A percentile compares a stretch with the other conserved stretches of the same genome.
Conservation (phyloP, 2,329 filamentous ascomycete genomes). For the Grosmannia huntii region DNA sequence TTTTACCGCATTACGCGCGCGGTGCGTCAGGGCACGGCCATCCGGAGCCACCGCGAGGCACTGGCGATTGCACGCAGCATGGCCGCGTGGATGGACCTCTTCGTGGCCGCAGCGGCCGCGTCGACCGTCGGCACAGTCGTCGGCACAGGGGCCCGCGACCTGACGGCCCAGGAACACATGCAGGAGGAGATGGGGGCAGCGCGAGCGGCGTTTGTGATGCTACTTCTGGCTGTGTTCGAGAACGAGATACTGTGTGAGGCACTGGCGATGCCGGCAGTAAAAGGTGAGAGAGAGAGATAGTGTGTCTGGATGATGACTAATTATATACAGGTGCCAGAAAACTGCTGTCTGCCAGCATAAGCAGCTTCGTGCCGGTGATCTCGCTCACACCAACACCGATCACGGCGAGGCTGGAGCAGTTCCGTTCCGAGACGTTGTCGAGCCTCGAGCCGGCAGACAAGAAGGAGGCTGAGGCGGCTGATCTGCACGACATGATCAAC, state of each 20-base stretch:
- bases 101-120: constrained; percentile 32
- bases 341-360: constrained; percentile 35
- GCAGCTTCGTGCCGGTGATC: constrained; percentile 41
- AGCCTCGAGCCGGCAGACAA: constrained; percentile 41
- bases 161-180: constrained; percentile 20
- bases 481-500: constrained; percentile 46
- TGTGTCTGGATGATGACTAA: neutral
- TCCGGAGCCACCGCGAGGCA: constrained; percentile 33
- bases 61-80: constrained; percentile 36
- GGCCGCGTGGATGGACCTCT: constrained; percentile 46
- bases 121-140: constrained; percentile 28
- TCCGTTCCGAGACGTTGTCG: constrained; percentile 43
- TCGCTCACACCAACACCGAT: constrained; percentile 44
- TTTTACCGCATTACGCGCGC: constrained; percentile 87
- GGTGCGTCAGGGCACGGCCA: constrained; percentile 46
- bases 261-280: constrained; percentile 30
- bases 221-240: constrained; percentile 49
- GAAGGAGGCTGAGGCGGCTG: constrained; percentile 21
- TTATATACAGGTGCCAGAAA: constrained; percentile 29
- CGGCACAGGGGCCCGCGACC: constrained; percentile 2
- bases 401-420: constrained; percentile 40
- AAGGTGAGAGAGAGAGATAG: neutral
- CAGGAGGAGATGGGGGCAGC: constrained; percentile 47
- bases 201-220: constrained; percentile 49
- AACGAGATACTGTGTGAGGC: constrained; percentile 41